A percentile compares a stretch with the other conserved stretches of the same genome.
phyloP scores from a whole-genome alignment of 495 filamentous ascomycete species.

The Immersiella caudata region DNA sequence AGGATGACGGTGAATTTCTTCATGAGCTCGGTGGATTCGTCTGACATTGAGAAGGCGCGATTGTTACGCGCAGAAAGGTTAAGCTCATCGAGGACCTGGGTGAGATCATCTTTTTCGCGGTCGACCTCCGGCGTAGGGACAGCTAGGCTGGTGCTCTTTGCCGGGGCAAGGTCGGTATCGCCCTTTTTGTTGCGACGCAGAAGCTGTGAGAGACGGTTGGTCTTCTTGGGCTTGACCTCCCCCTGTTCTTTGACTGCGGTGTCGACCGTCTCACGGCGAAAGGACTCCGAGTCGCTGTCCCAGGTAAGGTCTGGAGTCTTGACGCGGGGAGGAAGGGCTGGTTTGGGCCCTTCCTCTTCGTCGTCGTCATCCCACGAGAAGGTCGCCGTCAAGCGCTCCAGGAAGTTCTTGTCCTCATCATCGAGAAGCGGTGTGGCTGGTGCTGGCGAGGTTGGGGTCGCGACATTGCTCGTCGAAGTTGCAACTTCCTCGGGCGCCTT shows the following conservation, averaged over 20 bases:
- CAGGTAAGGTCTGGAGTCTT: slow-evolving; percentile 50
- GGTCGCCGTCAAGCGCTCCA: slow-evolving; percentile 45
- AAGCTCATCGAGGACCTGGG: slow-evolving; percentile 73
- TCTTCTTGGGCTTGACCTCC: slow-evolving; percentile 21
- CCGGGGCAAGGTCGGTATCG: neutral
- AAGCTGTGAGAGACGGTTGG: slow-evolving; percentile 32
- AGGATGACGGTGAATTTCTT: slow-evolving; percentile 84
- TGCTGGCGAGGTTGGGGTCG: slow-evolving; percentile 6
- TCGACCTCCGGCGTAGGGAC: slow-evolving; percentile 43
- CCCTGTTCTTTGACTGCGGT: slow-evolving; percentile 9
- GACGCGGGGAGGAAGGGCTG: slow-evolving; percentile 46
- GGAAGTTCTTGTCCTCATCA: slow-evolving; percentile 47
- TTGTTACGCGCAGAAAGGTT: slow-evolving; percentile 76
- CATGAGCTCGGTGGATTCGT: slow-evolving; percentile 73
- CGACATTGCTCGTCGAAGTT: neutral
- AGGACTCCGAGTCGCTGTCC: slow-evolving; percentile 44
- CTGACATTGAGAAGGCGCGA: slow-evolving; percentile 77
- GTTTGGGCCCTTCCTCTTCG: slow-evolving; percentile 40
- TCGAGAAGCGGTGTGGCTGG: slow-evolving; percentile 39
- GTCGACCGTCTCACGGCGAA: slow-evolving; percentile 19
- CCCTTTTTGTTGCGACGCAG: slow-evolving; percentile 25
- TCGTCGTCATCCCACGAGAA: slow-evolving; percentile 29
- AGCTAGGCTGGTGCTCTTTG: slow-evolving; percentile 21
- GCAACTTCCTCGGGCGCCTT: slow-evolving; percentile 29
- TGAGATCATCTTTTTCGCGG: slow-evolving; percentile 74